A percentile compares a stretch with the other conserved stretches of the same genome.
These are phyloP conservation scores for Blepharisma stoltei DNA, from an alignment of 73 alveolate species.

Conservation along the genomic window DNA sequence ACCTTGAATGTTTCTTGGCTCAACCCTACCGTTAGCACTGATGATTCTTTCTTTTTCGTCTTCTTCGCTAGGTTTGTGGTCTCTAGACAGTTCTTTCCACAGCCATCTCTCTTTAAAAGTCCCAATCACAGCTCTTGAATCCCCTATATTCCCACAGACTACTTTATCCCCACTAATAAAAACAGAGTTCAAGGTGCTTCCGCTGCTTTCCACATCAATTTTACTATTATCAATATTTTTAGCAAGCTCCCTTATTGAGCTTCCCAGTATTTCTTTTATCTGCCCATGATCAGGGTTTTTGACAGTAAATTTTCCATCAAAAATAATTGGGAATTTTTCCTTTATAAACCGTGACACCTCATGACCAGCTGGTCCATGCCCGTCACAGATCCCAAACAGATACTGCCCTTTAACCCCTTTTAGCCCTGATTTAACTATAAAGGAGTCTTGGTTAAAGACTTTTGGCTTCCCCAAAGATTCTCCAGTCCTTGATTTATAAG, in stretches of 20 bases:
- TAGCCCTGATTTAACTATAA: neutral
- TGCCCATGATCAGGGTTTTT: slow-evolving; percentile 32
- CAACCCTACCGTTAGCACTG: slow-evolving; percentile 66
- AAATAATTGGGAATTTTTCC: slow-evolving; percentile 47
- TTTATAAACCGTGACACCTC: slow-evolving; percentile 58
- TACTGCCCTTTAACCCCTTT: neutral
- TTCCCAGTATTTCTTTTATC: slow-evolving; percentile 26
- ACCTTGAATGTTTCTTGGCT: slow-evolving; percentile 51
- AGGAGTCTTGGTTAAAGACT: neutral
- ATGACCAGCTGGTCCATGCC: slow-evolving; percentile 75
- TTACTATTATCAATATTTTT: neutral
- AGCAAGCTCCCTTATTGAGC: too few species aligned
- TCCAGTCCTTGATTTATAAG: neutral
- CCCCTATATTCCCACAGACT: slow-evolving; percentile 82
- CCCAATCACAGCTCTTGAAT: slow-evolving; percentile 73
- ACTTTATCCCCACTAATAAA: slow-evolving; percentile 34
- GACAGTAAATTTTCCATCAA: slow-evolving; percentile 16
- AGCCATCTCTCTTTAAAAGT: slow-evolving; percentile 19
- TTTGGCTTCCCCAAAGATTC: slow-evolving; percentile 4
- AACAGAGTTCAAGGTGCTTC: neutral
- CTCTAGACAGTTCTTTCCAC: slow-evolving; percentile 57
- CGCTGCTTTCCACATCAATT: neutral
- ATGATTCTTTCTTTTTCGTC: slow-evolving; percentile 70
- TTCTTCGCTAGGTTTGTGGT: slow-evolving; percentile 65
- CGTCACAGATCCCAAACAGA: slow-evolving; percentile 58